Evolutionary conservation across 2,329 filamentous ascomycete species (phyloP), one percentile per base, ranked within the genome.

Genomic region (Diaporthe caulivora): DNA sequence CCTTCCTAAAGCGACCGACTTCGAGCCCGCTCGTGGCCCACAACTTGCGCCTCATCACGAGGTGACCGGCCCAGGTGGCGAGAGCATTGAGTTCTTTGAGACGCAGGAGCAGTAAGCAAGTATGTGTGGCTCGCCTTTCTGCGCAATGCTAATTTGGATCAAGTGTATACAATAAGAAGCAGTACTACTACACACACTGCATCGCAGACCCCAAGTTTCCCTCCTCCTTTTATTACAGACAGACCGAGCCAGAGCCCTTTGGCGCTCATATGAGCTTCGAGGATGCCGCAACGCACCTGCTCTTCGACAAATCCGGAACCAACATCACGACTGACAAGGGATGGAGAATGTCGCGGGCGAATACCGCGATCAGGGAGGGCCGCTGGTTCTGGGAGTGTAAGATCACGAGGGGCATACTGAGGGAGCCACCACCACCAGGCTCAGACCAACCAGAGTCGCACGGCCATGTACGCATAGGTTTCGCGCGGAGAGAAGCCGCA

Each of bases 361-460:
- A 99, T 79, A 93, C 98, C 0, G 95, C 94, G 31, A 94, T 95
- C 6, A 89, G 97, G 58, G 94, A 98, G 82, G 97, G 97, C 0
- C 90, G 94, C 42, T 95, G 94, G 87, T 99, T 97, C 82, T 99
- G 95, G 87, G 97, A 99, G 83, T 95, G 96, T 82, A 95, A 94
- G 79, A 91, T 99, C 70, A 92, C 95, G 13, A 91, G 92, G 76
- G 97, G 97, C 47, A 91, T 94, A 54, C 86, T 90, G 3, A 82
- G 83, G 65, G 80, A 80, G 11, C 78, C 81, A 54, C 77, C 80
- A 10, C 83, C 83, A 58, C 82, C 85, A 13, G 80, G 82, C 3
- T 85, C 86, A 8, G 81, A 82, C 44, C 87, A 86, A 58, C 80
- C 83, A 21, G 84, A 87, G 40, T 86, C 88, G 68, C 87, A 86